These are phyloP conservation scores for Elsinoe fawcettii DNA, from an alignment of 2,329 filamentous ascomycete genomes.

Conservation along the genomic window DNA sequence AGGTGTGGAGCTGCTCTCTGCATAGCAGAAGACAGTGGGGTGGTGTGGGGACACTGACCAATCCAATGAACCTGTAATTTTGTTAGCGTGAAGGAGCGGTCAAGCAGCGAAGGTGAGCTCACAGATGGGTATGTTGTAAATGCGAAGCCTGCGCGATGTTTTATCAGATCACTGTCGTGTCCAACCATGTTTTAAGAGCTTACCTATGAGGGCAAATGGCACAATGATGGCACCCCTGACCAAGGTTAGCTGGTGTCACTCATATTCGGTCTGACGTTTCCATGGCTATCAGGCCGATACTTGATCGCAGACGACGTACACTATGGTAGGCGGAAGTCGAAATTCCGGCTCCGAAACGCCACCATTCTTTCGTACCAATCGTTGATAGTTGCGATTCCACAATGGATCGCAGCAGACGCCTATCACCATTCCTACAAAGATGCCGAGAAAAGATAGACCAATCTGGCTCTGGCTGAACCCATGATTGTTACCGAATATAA, in stretches of 20 bases:
- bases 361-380: slow-evolving; percentile 48
- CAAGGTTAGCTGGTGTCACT: slow-evolving; percentile 35
- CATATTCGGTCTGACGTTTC: not conserved
- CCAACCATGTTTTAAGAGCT: slow-evolving; percentile 23
- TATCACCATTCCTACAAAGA: slow-evolving; percentile 59
- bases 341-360: slow-evolving; percentile 75
- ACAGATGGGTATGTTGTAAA: slow-evolving; percentile 72
- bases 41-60: slow-evolving; percentile 29
- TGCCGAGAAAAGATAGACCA: slow-evolving; percentile 69
- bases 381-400: slow-evolving; percentile 51
- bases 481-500: slow-evolving; percentile 69
- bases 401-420: slow-evolving; percentile 58
- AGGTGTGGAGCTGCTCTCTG: not conserved
- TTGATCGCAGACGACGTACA: slow-evolving; percentile 22
- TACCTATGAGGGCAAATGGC: slow-evolving; percentile 71
- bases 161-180: slow-evolving; percentile 16
- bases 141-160: slow-evolving; percentile 52
- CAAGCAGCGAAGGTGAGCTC: slow-evolving; percentile 53
- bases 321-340: slow-evolving; percentile 60
- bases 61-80: slow-evolving; percentile 43
- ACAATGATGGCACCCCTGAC: slow-evolving; percentile 62
- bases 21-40: not conserved
- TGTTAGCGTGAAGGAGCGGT: slow-evolving; percentile 36
- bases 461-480: slow-evolving; percentile 71
- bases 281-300: not conserved